Evolutionary conservation across 1,284 basidiomycete species (phyloP).

Genomic region (Thelephora terrestris): DNA sequence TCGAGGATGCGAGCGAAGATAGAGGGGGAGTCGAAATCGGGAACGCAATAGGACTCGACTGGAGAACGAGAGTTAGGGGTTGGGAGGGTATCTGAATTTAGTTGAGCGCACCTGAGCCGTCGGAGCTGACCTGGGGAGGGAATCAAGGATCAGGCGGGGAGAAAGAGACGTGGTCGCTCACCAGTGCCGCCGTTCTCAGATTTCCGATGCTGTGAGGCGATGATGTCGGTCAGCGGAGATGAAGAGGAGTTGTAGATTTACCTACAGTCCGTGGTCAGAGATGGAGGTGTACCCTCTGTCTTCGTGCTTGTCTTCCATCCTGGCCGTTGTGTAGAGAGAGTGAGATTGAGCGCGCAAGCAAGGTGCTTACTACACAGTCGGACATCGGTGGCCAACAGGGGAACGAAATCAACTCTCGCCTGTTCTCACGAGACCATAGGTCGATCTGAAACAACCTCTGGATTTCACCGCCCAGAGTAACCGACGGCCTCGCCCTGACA

Average conservation of each 20-base stretch:
- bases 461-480: too few relatives aligned
- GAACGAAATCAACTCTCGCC: too few relatives aligned
- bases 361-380: too few relatives aligned
- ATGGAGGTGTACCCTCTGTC: conserved; percentile 53
- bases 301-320: conserved; percentile 22
- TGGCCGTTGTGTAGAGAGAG: neutral
- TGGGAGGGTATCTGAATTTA: neutral
- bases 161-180: conserved; percentile 18
- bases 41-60: conserved; percentile 87
- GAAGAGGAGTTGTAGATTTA: conserved; percentile 4
- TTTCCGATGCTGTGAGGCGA: conserved; percentile 56
- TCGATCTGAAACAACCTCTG: too few relatives aligned
- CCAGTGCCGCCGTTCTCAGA: conserved; percentile 69
- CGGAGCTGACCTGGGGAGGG: conserved; percentile 50
- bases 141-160: conserved; percentile 8
- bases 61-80: conserved; percentile 3
- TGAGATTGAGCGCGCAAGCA: too few relatives aligned
- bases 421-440: too few relatives aligned
- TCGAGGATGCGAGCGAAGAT: conserved; percentile 84
- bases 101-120: conserved; percentile 57
- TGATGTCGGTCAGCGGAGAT: neutral
- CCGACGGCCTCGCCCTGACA: too few relatives aligned
- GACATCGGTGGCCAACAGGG: too few relatives aligned
- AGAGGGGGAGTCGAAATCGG: conserved; percentile 87
- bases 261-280: conserved; percentile 63